These are phyloP conservation scores for Mycena citricolor DNA, from an alignment of 1,284 basidiomycete species.

Conservation along the genomic window DNA sequence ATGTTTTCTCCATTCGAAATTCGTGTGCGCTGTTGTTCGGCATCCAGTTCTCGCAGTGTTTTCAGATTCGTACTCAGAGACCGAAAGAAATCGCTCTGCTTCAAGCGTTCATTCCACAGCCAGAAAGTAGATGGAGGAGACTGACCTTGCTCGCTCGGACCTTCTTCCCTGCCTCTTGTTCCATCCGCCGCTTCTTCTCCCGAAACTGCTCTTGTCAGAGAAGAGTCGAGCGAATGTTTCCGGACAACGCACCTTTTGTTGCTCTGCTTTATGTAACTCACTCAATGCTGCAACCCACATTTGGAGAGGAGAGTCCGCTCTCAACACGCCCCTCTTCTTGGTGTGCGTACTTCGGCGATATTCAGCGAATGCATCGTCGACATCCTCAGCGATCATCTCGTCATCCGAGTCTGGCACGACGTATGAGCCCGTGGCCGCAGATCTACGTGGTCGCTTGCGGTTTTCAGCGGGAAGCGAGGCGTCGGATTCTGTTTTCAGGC, in stretches of 20 bases:
- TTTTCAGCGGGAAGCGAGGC: conserved; percentile 29
- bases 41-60: conserved; percentile 57
- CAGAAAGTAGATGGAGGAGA: conserved; percentile 4
- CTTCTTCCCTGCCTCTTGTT: conserved; percentile 44
- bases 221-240: conserved; percentile 10
- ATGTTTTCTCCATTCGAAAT: conserved; percentile 13
- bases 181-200: conserved; percentile 57
- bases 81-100: conserved; percentile 66
- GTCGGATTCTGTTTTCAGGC: conserved; percentile 44
- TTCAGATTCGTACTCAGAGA: conserved; percentile 54
- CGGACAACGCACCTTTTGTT: conserved; percentile 53
- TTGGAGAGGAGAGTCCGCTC: conserved; percentile 55
- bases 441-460: conserved; percentile 57
- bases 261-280: conserved; percentile 58
- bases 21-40: conserved; percentile 37
- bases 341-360: conserved; percentile 16
- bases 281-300: conserved; percentile 66
- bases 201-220: conserved; percentile 45
- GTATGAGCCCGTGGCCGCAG: conserved; percentile 55
- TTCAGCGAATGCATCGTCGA: conserved; percentile 31
- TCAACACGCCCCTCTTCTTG: conserved; percentile 38
- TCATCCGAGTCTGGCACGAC: conserved; percentile 71
- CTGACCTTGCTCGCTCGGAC: conserved; percentile 57
- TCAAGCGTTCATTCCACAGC: conserved; percentile 4
- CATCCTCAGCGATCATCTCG: conserved; percentile 51